Evolutionary conservation across 306 rosid genomes (phyloP).

Genomic region (Sphenostylis stenocarpa): DNA sequence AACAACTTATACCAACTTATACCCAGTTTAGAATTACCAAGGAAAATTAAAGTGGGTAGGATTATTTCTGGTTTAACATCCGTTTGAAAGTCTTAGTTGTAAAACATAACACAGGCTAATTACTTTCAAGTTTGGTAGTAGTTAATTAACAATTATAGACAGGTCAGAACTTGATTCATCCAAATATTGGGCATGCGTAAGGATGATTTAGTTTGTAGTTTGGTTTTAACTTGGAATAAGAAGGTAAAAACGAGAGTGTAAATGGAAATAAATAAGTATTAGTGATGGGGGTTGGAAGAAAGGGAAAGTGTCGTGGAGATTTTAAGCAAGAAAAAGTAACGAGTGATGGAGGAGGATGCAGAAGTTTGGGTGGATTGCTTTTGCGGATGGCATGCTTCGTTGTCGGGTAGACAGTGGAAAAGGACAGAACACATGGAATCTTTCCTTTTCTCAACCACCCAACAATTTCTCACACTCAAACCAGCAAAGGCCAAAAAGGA

Average conservation of each 20-base stretch:
- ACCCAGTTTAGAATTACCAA: too few relatives aligned
- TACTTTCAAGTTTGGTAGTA: neutral
- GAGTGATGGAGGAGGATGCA: neutral
- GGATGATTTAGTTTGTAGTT: neutral
- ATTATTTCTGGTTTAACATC: neutral
- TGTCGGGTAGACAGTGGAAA: conserved; percentile 64
- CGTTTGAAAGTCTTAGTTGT: neutral
- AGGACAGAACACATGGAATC: conserved; percentile 71
- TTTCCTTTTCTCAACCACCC: conserved; percentile 44
- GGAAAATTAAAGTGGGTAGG: neutral
- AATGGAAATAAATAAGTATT: neutral
- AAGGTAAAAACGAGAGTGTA: neutral
- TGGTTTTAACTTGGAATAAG: neutral
- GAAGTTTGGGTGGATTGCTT: neutral
- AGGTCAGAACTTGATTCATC: neutral
- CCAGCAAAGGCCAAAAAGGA: neutral
- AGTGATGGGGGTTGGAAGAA: neutral
- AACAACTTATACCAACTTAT: too few relatives aligned
- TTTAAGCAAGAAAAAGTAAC: neutral
- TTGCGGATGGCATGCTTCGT: conserved; percentile 43
- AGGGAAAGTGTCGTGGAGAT: neutral
- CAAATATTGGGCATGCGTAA: neutral
- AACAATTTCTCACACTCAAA: conserved; percentile 22
- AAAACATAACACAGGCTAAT: neutral
- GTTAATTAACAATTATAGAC: neutral